Base-by-base conservation (phyloP, 768 basidiomycete genomes). In the Boletellus emodensis region DNA sequence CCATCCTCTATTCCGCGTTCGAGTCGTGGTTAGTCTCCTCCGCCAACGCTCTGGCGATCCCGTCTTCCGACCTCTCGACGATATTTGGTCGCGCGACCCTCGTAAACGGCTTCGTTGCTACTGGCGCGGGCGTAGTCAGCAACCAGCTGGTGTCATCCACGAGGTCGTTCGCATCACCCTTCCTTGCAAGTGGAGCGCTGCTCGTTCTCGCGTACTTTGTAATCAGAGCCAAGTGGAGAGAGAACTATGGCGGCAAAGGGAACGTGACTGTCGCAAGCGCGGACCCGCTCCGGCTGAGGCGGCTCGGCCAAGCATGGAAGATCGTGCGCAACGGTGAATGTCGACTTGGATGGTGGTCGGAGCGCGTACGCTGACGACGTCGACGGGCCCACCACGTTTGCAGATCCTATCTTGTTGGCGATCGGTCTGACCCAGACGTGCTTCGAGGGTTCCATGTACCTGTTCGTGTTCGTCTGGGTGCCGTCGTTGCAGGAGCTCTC, bases 391-490 rank as follows among this genome's bases (percentile, higher is more conserved):
- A 11, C 13, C 13, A 18, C 28, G 1, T 24, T 41, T 52, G 10
- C 59, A 86, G 86, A 88, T 60, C 75, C 79, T 1, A 60, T 79
- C 41, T 73, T 90, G 10, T 67, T 87, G 53, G 77, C 78, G 22
- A 76, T 90, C 18, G 85, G 86, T 30, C 67, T 89, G 46, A 82
- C 82, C 0, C 87, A 90, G 66, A 90, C 87, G 1, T 86, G 84
- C 66, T 90, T 90, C 61, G 87, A 90, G 62, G 88, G 87, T 3
- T 86, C 84, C 6, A 87, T 89, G 87, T 89, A 90, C 67, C 77
- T 89, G 53, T 90, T 89, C 67, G 87, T 89, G 55, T 90, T 88
- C 71, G 72, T 85, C 54, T 90, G 87, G 87, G 87, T 90, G 0
- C 87, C 88, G 1, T 76, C 81, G 2, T 71, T 90, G 14, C 85